Conservation (phyloP, 345 rosid genomes). For the Schrenkiella parvula region DNA sequence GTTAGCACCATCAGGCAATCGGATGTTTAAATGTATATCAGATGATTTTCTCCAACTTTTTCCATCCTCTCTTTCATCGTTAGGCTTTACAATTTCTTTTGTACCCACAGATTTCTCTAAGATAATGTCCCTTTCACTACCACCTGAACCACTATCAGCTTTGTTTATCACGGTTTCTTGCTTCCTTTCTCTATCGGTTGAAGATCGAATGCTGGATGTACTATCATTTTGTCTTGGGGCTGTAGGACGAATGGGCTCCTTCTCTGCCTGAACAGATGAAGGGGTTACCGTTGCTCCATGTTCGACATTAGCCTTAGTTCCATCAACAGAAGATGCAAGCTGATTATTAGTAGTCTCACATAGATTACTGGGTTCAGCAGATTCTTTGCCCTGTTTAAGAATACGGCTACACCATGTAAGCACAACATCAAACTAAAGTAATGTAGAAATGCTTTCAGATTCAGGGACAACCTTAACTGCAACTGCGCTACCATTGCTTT, state of each 20-base stretch:
- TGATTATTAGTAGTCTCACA: constrained; percentile 16
- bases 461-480: constrained; percentile 35
- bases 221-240: constrained; percentile 19
- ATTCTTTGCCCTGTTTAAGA: constrained; percentile 30
- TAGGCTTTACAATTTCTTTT: constrained; percentile 16
- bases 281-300: constrained; percentile 30
- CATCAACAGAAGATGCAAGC: constrained; percentile 33
- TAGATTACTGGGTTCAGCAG: constrained; percentile 19
- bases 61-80: constrained; percentile 25
- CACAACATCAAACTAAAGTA: constrained; percentile 12
- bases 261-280: constrained; percentile 22
- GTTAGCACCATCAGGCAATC: constrained; percentile 61
- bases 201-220: constrained; percentile 25
- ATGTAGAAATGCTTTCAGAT: neutral
- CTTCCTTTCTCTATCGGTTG: constrained; percentile 27
- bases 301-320: constrained; percentile 13
- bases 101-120: neutral
- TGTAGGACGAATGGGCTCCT: constrained; percentile 27
- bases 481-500: constrained; percentile 21
- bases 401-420: constrained; percentile 14
- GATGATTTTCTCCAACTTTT: constrained; percentile 28
- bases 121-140: constrained; percentile 5
- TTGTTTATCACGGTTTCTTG: constrained; percentile 13
- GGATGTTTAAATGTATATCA: constrained; percentile 70
- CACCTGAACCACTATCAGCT: constrained; percentile 23